Percentiles rank a stretch among this genome's conserved stretches.
These are phyloP conservation scores for Solanum sitiens DNA, from an alignment of 257 asterid species.

Conservation along the genomic window DNA sequence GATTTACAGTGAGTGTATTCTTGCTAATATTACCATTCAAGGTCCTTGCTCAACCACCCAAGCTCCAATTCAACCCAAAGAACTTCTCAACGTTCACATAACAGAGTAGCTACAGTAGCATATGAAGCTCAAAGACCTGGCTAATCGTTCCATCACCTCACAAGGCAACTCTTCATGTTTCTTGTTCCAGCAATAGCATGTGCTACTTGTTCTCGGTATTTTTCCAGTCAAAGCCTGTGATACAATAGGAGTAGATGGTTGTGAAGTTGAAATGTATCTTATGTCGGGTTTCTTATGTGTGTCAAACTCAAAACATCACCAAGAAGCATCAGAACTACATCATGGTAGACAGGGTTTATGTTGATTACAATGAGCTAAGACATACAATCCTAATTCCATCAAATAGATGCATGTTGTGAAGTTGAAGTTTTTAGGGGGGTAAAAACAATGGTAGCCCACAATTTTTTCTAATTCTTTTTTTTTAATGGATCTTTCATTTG, in stretches of 20 bases:
- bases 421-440: not conserved
- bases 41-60: not conserved
- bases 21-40: slow-evolving; percentile 10
- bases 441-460: not conserved
- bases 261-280: slow-evolving; percentile 27
- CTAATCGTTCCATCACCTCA: not conserved
- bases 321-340: not conserved
- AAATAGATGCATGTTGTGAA: not conserved
- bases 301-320: slow-evolving; percentile 24
- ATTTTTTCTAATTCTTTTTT: not conserved
- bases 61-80: not conserved
- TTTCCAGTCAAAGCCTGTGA: slow-evolving; percentile 65
- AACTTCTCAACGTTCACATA: not conserved
- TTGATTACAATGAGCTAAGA: slow-evolving; percentile 37
- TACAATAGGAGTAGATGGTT: slow-evolving; percentile 47
- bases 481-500: not conserved
- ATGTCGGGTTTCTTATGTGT: not conserved
- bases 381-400: slow-evolving; percentile 15
- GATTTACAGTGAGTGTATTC: slow-evolving; percentile 37
- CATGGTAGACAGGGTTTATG: slow-evolving; percentile 45
- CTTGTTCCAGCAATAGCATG: not conserved
- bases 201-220: slow-evolving; percentile 10
- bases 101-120: not conserved
- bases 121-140: not conserved
- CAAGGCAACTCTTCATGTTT: not conserved